Evolutionary conservation across 257 asterid species (phyloP).

Genomic region (Solanum chiquidenum): DNA sequence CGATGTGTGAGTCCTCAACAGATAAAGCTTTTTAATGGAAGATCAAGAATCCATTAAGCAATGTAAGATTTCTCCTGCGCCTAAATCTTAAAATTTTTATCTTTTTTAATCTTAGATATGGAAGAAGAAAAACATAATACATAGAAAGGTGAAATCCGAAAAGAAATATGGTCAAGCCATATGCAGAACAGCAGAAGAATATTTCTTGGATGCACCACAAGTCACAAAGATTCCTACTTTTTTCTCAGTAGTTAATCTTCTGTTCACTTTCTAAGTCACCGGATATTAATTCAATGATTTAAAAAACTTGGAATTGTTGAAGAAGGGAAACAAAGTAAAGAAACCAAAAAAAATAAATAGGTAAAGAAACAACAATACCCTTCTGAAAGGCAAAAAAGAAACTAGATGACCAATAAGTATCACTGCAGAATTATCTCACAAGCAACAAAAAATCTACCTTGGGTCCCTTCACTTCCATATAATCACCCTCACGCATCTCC

Average conservation of each 20-base stretch:
- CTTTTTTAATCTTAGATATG: not conserved
- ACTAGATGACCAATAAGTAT: not conserved
- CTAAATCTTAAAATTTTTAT: not conserved
- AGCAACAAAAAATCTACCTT: conserved; percentile 44
- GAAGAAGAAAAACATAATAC: not conserved
- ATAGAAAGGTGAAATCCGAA: not conserved
- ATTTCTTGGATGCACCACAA: not conserved
- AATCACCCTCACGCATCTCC: conserved; percentile 85
- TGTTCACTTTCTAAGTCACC: not conserved
- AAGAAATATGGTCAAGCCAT: not conserved
- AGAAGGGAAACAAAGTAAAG: not conserved
- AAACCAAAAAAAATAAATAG: not conserved
- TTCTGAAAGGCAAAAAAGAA: not conserved
- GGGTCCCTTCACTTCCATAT: conserved; percentile 88
- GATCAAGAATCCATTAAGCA: not conserved
- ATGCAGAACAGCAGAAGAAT: not conserved
- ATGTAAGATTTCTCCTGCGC: not conserved
- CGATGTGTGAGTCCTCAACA: not conserved
- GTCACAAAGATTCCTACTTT: not conserved
- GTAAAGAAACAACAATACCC: not conserved
- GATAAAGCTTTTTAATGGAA: not conserved
- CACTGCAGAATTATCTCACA: not conserved
- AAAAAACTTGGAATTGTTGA: not conserved
- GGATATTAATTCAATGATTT: not conserved
- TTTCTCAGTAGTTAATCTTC: not conserved